Conservation (phyloP, 768 basidiomycete species). For the Phanerochaete carnosa region DNA sequence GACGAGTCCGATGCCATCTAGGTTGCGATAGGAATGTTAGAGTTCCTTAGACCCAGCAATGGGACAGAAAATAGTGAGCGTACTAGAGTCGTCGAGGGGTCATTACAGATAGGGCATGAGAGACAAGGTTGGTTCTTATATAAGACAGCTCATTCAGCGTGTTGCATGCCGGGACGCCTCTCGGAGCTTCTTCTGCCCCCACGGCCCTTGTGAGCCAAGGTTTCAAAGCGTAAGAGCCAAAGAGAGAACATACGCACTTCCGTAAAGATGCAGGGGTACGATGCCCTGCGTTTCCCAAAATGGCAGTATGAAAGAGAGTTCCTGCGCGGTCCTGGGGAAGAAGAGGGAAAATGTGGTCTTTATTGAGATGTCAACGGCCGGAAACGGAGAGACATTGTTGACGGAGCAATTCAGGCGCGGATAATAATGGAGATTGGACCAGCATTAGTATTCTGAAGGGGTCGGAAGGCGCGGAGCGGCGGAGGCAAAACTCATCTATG, state of each 20-base stretch:
- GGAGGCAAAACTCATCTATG: neutral
- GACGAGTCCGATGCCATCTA: conserved; percentile 30
- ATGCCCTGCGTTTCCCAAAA: conserved; percentile 20
- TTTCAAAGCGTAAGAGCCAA: conserved; percentile 16
- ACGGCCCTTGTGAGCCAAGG: conserved; percentile 17
- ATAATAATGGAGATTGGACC: conserved; percentile 1
- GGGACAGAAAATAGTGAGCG: conserved; percentile 12
- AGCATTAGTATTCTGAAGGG: neutral
- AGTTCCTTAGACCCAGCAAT: conserved; percentile 11
- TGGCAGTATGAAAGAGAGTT: conserved; percentile 24
- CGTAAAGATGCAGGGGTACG: conserved; percentile 18
- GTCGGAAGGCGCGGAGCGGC: neutral
- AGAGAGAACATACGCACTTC: conserved; percentile 27
- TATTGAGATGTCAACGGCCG: conserved; percentile 4
- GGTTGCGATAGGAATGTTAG: neutral
- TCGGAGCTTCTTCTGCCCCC: conserved; percentile 21
- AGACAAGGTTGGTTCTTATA: conserved; percentile 29
- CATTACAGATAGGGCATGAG: conserved; percentile 20
- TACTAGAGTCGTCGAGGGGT: conserved; percentile 30
- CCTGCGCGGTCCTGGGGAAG: conserved; percentile 1
- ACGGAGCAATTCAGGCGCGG: neutral
- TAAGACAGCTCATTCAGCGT: conserved; percentile 19
- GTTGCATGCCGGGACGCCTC: neutral
- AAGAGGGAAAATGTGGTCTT: conserved; percentile 11
- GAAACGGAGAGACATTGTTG: conserved; percentile 1